These are phyloP conservation scores for Chenopodium quinoa DNA, from an alignment of 148 eudicot genomes.

Conservation along the genomic window DNA sequence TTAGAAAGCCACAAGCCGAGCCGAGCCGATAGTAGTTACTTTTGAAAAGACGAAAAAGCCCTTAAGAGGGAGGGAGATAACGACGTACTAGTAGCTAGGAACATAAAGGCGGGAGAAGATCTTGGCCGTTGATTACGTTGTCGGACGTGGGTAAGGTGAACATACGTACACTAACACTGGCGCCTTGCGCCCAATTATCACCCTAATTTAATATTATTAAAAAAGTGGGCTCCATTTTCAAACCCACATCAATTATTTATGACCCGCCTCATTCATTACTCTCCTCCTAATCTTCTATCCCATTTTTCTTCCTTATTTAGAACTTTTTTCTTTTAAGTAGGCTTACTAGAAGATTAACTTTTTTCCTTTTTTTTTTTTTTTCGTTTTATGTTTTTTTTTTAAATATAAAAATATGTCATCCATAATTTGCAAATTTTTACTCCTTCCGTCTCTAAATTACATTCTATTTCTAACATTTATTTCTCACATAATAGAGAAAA, in stretches of 20 bases:
- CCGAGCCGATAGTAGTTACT: not conserved
- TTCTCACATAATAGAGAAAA: too few species aligned
- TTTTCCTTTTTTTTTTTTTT: not conserved
- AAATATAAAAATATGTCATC: not conserved
- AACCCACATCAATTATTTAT: conserved; percentile 16
- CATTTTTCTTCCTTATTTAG: not conserved
- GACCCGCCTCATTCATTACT: not conserved
- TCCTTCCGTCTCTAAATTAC: too few species aligned
- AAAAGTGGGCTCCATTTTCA: conserved; percentile 12
- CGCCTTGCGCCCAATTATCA: conserved; percentile 22
- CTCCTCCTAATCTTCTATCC: not conserved
- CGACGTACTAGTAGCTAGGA: conserved; percentile 2
- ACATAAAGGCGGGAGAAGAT: conserved; percentile 40
- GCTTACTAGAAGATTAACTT: not conserved
- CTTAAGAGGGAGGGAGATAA: not conserved
- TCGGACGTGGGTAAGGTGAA: conserved; percentile 24
- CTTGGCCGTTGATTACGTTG: conserved; percentile 37
- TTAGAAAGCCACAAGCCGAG: not conserved
- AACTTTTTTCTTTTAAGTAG: not conserved
- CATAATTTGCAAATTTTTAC: not conserved
- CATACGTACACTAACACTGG: conserved; percentile 7
- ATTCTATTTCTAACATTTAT: too few species aligned
- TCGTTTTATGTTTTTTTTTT: too few species aligned
- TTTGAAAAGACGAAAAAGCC: conserved; percentile 15
- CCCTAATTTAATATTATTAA: not conserved